Evolutionary conservation across 176 grass and related monocot genomes (phyloP), one percentile per base, ranked within the genome.

Genomic region (Elymus sibiricus): DNA sequence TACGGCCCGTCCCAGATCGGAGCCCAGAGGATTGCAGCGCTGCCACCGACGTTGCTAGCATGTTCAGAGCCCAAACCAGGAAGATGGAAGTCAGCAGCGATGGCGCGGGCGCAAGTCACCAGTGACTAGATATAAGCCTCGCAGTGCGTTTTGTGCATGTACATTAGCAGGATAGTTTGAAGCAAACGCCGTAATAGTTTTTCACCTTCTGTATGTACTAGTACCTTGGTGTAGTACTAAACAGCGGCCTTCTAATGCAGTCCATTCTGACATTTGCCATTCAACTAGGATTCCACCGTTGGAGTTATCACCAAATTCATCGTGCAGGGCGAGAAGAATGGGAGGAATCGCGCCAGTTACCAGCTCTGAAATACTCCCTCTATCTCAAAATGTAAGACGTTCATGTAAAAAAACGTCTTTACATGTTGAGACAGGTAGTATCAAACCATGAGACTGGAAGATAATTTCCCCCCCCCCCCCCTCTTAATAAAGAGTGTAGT

Each of bases 11-110:
- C 44, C 83, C 79, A 34, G 92, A 99, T 66, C 79, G 94, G 74
- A 93, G 71, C 60, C 65, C 94, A 37, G 92, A 96, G 56, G 92
- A 91, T 83, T 91, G 97, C 53, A 91, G 90, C 88, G 68, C 85
- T 42, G 88, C 92, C 19, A 10, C 81, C 51, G 94, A 99, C 81
- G 86, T 94, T 86, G 94, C 90, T 47, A 90, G 22, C 56, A 86
- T 96, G 82, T 97, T 91, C 77, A 92, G 64, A 70, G 90, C 90
- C 63, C 97, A 99, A 80, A 89, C 88, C 27, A 89, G 92, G 81
- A 96, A 93, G 75, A 93, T 96, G 89, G 94, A 89, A 56, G 70
- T 94, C 34, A 80, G 70, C 67, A 22, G 60, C 28, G 81, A 90
- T 63, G 78, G 61, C 26, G 62, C 88, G 61, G 68, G n/a, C 27